Percentiles rank a stretch among this genome's conserved stretches.
Conservation (phyloP, 257 asterid genomes). For the Agastache rugosa region DNA sequence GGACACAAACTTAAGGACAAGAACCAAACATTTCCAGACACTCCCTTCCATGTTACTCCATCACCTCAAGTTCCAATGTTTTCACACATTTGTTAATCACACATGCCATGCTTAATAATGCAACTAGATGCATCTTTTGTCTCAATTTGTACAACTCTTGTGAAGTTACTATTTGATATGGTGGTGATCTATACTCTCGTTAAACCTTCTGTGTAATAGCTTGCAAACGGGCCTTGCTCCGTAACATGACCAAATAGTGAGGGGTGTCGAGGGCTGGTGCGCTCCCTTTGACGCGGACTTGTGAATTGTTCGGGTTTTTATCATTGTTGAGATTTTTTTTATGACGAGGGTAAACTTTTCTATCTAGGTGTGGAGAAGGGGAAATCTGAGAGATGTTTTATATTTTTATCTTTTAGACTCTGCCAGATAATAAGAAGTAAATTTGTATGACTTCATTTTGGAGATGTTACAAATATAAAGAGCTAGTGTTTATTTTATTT, state of each 20-base stretch:
- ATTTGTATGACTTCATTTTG: neutral
- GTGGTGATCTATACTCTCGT: neutral
- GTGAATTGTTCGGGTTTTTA: too few species aligned
- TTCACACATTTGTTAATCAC: constrained; percentile 37
- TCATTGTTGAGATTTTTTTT: too few species aligned
- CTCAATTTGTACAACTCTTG: neutral
- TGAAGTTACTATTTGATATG: neutral
- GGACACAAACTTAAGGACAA: constrained; percentile 80
- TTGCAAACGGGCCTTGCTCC: neutral
- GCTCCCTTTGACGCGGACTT: too few species aligned
- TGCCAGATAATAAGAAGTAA: neutral
- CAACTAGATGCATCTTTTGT: constrained; percentile 26
- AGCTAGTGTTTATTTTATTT: too few species aligned
- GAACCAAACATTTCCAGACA: constrained; percentile 66
- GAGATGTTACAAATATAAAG: too few species aligned
- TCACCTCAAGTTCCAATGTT: constrained; percentile 49
- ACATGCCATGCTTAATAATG: constrained; percentile 46
- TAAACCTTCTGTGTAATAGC: neutral
- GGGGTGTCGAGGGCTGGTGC: too few species aligned
- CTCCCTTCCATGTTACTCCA: constrained; percentile 73
- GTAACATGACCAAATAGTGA: too few species aligned
- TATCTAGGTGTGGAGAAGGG: neutral
- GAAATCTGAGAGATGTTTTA: neutral
- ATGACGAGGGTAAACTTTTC: too few species aligned
- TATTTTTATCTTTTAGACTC: neutral